phyloP scores from a whole-genome alignment of 148 eudicot species.

The Amaranthus cruentus region DNA sequence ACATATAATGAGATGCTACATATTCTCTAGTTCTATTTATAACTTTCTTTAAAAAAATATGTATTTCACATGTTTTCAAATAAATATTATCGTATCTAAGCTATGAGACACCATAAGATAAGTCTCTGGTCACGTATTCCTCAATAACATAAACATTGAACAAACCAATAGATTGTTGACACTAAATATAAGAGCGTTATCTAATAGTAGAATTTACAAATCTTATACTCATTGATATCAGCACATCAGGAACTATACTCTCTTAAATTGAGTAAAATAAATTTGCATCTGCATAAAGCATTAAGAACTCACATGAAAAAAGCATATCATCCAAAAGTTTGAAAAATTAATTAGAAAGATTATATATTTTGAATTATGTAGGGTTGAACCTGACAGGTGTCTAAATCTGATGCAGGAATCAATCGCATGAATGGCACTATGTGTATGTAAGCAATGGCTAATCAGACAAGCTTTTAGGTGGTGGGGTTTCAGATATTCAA shows the following conservation, averaged over 20 bases:
- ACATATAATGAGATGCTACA: conserved; percentile 11
- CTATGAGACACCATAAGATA: neutral
- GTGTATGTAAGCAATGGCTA: conserved; percentile 17
- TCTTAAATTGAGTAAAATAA: neutral
- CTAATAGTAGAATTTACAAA: neutral
- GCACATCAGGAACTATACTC: neutral
- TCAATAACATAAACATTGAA: conserved; percentile 5
- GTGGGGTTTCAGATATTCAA: conserved; percentile 25
- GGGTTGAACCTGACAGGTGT: conserved; percentile 20
- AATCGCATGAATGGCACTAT: conserved; percentile 14
- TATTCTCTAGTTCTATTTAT: conserved; percentile 3
- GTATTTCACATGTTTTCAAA: neutral
- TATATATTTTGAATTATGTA: neutral
- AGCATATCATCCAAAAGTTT: neutral
- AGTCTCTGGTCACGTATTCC: neutral
- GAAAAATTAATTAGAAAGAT: neutral
- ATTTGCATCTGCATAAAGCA: neutral
- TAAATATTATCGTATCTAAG: neutral
- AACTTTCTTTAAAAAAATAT: neutral
- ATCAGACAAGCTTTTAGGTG: conserved; percentile 23
- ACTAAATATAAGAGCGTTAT: neutral
- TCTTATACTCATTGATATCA: conserved; percentile 9
- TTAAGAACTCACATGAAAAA: neutral
- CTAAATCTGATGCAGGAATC: conserved; percentile 13
- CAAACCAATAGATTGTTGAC: neutral